A percentile compares a stretch with the other conserved stretches of the same genome.
phyloP scores from a whole-genome alignment of 2,329 filamentous ascomycete genomes.

The Ascochyta viciae-villosae region DNA sequence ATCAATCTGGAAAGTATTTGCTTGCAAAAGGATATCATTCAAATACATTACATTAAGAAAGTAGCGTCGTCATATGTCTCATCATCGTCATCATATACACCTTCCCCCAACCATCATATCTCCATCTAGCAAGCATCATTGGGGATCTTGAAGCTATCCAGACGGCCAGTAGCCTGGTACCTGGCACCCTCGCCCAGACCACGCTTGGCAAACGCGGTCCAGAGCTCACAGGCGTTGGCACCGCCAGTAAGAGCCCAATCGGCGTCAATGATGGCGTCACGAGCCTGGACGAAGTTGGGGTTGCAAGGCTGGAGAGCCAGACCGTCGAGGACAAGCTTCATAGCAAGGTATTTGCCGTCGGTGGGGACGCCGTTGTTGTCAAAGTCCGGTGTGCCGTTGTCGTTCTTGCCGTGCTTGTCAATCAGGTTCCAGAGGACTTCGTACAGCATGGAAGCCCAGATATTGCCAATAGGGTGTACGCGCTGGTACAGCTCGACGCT shows the following conservation, averaged over 20 bases:
- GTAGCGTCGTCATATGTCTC: conserved; percentile 3
- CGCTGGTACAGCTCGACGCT: conserved; percentile 48
- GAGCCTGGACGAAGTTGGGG: conserved; percentile 61
- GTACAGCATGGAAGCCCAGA: conserved; percentile 63
- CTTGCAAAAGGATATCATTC: conserved; percentile 1
- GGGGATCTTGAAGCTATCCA: conserved; percentile 34
- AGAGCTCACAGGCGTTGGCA: conserved; percentile 60
- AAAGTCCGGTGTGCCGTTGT: conserved; percentile 53
- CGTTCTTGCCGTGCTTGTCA: conserved; percentile 62
- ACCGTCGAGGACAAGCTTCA: conserved; percentile 62
- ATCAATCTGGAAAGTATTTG: no score
- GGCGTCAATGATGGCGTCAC: conserved; percentile 64
- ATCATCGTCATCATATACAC: conserved; percentile 10
- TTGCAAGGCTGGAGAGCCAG: conserved; percentile 65
- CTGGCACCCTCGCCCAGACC: conserved; percentile 55
- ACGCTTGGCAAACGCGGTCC: conserved; percentile 64
- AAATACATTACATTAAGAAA: conserved; percentile 16
- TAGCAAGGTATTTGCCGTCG: conserved; percentile 60
- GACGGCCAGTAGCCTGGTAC: conserved; percentile 29
- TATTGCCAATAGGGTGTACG: conserved; percentile 60
- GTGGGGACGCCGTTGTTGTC: conserved; percentile 56
- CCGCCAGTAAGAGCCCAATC: conserved; percentile 61
- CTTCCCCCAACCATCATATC: background rate
- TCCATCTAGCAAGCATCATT: conserved; percentile 22
- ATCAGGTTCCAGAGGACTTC: conserved; percentile 66